Conservation (phyloP, 768 basidiomycete genomes). For the Suillus placidus region DNA sequence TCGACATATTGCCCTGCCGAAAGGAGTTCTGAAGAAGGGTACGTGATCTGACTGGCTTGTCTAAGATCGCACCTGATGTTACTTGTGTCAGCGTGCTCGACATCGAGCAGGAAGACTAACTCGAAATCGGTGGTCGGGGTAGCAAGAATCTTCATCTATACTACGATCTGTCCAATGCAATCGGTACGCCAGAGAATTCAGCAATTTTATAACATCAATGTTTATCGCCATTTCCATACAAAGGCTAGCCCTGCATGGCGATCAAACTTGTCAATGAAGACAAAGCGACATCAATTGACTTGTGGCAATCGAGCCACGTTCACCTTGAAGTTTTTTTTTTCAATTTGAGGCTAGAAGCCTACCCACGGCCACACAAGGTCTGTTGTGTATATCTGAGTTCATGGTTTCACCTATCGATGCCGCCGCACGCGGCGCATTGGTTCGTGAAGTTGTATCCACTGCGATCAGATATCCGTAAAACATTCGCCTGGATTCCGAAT, state of each 20-base stretch:
- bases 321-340: not conserved
- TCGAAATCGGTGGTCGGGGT: not conserved
- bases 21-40: conserved; percentile 86
- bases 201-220: not conserved
- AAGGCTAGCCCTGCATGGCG: not conserved
- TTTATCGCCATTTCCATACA: not conserved
- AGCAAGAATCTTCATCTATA: not conserved
- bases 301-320: not conserved
- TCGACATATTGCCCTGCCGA: conserved; percentile 90
- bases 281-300: not conserved
- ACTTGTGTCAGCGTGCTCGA: not conserved
- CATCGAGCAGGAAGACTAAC: conserved; percentile 6
- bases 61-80: not conserved
- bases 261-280: not conserved
- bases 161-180: not conserved
- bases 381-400: not conserved
- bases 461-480: not conserved
- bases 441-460: not conserved
- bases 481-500: not conserved
- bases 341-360: not conserved
- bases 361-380: not conserved
- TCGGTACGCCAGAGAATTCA: not conserved
- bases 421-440: not conserved
- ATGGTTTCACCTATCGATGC: not conserved
- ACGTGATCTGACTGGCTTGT: conserved; percentile 19